Base-by-base conservation (phyloP, 805 yeast genomes). In the Schizosaccharomyces japonicus region DNA sequence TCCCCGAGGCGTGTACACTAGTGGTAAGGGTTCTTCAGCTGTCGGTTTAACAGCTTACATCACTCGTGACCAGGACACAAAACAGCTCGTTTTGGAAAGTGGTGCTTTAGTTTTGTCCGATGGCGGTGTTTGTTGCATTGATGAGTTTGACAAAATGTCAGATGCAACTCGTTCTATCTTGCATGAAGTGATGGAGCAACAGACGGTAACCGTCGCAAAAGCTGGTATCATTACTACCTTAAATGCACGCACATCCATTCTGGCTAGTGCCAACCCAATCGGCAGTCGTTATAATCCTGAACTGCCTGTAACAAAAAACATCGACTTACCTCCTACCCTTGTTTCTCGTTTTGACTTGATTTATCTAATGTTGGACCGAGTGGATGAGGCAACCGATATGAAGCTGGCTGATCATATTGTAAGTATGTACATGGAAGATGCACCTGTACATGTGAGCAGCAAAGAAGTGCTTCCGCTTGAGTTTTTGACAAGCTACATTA, bases 161-260 rank as follows among this genome's bases (percentile, higher is more conserved):
- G 96, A 90, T 55, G 66, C 92, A 1, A 87, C 96, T 0, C 69
- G 96, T 57, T 83, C 95, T 6, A 96, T 90, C 8, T 66, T 90
- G 48, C 98, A 90, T 60, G 98, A 90, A 68, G 98, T 90, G 8
- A 90, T 90, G 98, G 98, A 90, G 66, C 98, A 90, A 61, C 98
- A 90, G 62, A 90, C 98, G 1, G 90, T 90, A 40, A 84, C 95
- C 7, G 83, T 90, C 57, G 98, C 98, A 29, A 90, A 90, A 58
- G 98, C 98, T 1, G 98, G 98, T 51, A 90, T 90, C 58, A 90
- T 90, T 57, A 90, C 98, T 4, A 90, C 96, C 0, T 67, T 90
- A 51, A 90, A 90, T 60, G 98, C 98, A 1, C 72, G 98, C 63
- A 87, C 95, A 0, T 87, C 96, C 1, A 79, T 90, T 52, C 66